Conservation (phyloP, 768 basidiomycete species). For the Collybia sp. region DNA sequence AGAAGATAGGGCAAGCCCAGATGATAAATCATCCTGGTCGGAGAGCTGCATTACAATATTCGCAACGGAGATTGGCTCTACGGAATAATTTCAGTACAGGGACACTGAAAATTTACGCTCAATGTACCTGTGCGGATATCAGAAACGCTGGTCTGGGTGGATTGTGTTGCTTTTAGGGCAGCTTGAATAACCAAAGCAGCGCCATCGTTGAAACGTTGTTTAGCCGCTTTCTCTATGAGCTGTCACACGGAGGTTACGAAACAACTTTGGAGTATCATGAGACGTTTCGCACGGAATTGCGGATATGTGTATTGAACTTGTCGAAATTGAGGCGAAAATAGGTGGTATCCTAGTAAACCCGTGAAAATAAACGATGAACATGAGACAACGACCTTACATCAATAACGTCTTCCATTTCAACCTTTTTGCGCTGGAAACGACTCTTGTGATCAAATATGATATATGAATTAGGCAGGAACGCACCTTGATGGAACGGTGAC, state of each 20-base stretch:
- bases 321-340: conserved; percentile 89
- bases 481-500: conserved; percentile 54
- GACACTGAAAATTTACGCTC: neutral
- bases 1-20: conserved; percentile 52
- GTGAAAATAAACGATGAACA: conserved; percentile 8
- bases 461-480: neutral
- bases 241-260: conserved; percentile 19
- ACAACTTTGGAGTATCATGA: conserved; percentile 8
- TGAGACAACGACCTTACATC: conserved; percentile 47
- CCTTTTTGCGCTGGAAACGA: conserved; percentile 35
- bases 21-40: conserved; percentile 57
- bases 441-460: no score
- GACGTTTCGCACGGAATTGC: conserved; percentile 63
- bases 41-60: conserved; percentile 60
- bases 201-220: conserved; percentile 75
- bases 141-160: conserved; percentile 51
- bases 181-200: conserved; percentile 72
- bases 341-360: conserved; percentile 49
- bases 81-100: neutral
- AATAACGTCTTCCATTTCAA: conserved; percentile 53
- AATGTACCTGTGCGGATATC: conserved; percentile 62
- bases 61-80: conserved; percentile 65
- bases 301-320: conserved; percentile 80
- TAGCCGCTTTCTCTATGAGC: conserved; percentile 75
- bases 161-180: conserved; percentile 64